These are phyloP conservation scores for Emergomyces africanus DNA, from an alignment of 2,329 filamentous ascomycete species.

Conservation along the genomic window DNA sequence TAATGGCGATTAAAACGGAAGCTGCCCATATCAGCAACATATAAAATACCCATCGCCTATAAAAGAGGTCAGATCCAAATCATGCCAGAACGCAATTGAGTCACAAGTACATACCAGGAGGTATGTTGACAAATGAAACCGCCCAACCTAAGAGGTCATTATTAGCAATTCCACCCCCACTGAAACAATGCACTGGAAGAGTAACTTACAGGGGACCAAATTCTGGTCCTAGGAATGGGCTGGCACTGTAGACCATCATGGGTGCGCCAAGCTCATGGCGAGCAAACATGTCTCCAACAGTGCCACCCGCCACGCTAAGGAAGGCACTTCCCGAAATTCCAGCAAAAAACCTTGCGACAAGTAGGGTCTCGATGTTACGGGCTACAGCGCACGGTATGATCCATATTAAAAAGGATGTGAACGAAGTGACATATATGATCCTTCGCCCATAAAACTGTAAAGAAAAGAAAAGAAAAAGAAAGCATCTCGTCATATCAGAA, in stretches of 20 bases:
- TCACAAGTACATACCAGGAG: constrained; percentile 40
- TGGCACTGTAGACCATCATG: constrained; percentile 68
- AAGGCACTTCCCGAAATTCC: constrained; percentile 39
- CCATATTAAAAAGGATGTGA: constrained; percentile 63
- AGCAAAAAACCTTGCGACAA: constrained; percentile 62
- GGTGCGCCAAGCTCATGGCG: constrained; percentile 58
- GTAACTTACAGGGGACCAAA: constrained; percentile 38
- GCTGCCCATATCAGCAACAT: constrained; percentile 70
- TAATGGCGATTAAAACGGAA: constrained; percentile 49
- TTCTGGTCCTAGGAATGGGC: constrained; percentile 46
- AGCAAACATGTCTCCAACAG: constrained; percentile 67
- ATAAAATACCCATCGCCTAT: constrained; percentile 68
- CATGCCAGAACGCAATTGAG: constrained; percentile 5
- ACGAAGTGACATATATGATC: constrained; percentile 66
- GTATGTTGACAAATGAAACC: constrained; percentile 72
- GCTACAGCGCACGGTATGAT: constrained; percentile 70
- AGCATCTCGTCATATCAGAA: neutral
- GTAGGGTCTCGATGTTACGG: constrained; percentile 66
- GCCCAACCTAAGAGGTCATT: constrained; percentile 39
- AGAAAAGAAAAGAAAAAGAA: no score
- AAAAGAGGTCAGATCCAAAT: neutral
- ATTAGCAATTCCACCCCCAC: neutral
- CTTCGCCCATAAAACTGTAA: constrained; percentile 64
- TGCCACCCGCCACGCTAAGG: constrained; percentile 63
- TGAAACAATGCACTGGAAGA: neutral